A percentile compares a stretch with the other conserved stretches of the same genome.
Conservation (phyloP, 176 grass and related monocot species). For the Microstegium vimineum region DNA sequence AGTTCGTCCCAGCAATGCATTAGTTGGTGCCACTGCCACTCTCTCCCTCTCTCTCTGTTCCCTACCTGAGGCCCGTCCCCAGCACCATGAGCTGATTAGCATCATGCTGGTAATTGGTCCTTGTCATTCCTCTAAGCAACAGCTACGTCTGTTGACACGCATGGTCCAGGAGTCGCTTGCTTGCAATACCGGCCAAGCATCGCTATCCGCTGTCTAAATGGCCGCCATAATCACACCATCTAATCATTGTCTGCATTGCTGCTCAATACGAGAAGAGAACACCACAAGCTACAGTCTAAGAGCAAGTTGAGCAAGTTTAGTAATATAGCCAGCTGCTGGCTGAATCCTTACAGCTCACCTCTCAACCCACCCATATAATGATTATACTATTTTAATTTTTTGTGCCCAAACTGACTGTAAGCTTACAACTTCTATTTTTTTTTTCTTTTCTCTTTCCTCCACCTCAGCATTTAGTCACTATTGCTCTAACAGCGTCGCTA, state of each 20-base stretch:
- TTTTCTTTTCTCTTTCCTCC: too few species aligned
- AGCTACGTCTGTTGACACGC: slow-evolving; percentile 27
- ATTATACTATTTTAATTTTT: too few species aligned
- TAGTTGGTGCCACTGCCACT: not conserved
- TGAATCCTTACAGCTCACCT: too few species aligned
- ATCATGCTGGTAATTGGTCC: slow-evolving; percentile 29
- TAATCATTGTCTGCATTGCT: not conserved
- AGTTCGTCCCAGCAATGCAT: not conserved
- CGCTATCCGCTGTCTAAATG: not conserved
- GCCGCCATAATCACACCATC: not conserved
- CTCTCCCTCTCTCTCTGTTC: too few species aligned
- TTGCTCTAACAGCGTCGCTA: too few species aligned
- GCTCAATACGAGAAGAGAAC: not conserved
- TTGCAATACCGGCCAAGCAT: slow-evolving; percentile 36
- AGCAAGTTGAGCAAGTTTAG: too few species aligned
- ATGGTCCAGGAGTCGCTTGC: not conserved
- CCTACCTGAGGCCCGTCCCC: not conserved
- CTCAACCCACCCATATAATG: too few species aligned
- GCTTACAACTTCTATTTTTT: too few species aligned
- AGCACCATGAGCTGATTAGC: not conserved
- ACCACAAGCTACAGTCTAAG: too few species aligned
- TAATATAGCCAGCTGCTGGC: too few species aligned
- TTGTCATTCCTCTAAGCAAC: slow-evolving; percentile 28
- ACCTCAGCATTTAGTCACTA: too few species aligned
- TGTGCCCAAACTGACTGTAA: too few species aligned